A percentile compares a stretch with the other conserved stretches of the same genome.
Conservation (phyloP, 208 protist genomes). For the Acanthamoeba divionensis region DNA sequence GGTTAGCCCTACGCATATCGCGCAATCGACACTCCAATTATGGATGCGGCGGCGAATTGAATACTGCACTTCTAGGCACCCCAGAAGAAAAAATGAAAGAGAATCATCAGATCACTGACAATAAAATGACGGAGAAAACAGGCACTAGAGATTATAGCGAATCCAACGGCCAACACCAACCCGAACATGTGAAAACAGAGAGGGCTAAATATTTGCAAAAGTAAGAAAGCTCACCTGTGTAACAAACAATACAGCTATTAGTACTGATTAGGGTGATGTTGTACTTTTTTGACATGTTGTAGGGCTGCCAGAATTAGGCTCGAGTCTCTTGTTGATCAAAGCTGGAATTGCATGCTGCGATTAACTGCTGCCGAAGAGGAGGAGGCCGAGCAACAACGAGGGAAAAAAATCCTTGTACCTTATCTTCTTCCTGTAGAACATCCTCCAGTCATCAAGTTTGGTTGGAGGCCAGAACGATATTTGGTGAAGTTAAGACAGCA, state of each 20-base stretch:
- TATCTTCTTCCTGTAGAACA: not conserved
- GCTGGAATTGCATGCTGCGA: constrained; percentile 18
- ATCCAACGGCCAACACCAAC: not conserved
- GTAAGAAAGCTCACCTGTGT: no score
- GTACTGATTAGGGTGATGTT: no score
- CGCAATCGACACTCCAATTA: not conserved
- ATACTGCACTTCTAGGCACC: not conserved
- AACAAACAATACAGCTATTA: no score
- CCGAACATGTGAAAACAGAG: no score
- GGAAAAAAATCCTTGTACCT: constrained; percentile 25
- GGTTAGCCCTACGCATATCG: not conserved
- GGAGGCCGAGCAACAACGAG: not conserved
- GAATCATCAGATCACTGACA: not conserved
- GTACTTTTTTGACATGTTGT: no score
- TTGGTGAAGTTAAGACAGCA: not conserved
- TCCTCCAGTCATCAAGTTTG: constrained; percentile 15
- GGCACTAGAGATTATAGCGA: not conserved
- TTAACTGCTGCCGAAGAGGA: not conserved
- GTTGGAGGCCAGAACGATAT: constrained; percentile 25
- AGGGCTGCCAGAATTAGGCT: no score
- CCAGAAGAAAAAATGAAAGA: not conserved
- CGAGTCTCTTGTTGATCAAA: not conserved
- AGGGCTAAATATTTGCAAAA: no score
- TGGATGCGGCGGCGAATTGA: not conserved
- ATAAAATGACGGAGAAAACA: not conserved